These are phyloP conservation scores for Tetracentron sinense DNA, from an alignment of 164 flowering plant genomes.

Conservation along the genomic window DNA sequence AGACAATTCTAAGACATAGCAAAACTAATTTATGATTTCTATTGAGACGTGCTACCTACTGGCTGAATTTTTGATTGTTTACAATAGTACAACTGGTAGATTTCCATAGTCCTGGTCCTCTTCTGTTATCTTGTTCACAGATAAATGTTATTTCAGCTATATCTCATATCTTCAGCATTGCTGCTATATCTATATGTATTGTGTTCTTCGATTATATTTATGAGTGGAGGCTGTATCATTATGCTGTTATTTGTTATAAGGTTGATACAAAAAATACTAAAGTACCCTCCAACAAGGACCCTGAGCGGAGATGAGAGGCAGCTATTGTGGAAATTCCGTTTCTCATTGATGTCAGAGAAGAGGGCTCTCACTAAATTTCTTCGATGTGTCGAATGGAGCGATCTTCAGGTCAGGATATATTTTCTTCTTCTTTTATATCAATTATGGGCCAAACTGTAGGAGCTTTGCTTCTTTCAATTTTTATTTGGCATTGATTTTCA, in stretches of 20 bases:
- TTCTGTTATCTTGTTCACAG: background rate
- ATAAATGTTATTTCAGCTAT: background rate
- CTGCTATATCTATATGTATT: background rate
- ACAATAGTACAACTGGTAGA: background rate
- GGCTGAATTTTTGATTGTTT: too few species aligned
- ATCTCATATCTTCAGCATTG: background rate
- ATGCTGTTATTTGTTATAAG: constrained; percentile 33
- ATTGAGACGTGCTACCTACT: background rate
- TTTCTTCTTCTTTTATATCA: background rate
- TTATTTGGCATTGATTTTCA: background rate
- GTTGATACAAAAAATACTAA: constrained; percentile 81
- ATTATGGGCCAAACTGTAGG: background rate
- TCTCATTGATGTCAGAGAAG: constrained; percentile 94
- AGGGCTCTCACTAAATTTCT: constrained; percentile 95
- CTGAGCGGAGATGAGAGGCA: constrained; percentile 97
- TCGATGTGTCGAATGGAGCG: constrained; percentile 99
- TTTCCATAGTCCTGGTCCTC: background rate
- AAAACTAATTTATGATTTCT: background rate
- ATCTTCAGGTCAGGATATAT: constrained; percentile 62
- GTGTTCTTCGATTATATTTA: background rate
- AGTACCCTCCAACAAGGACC: constrained; percentile 90
- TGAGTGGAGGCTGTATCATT: constrained; percentile 2
- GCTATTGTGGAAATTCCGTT: constrained; percentile 94
- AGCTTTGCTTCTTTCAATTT: background rate
- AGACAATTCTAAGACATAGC: background rate